These are phyloP conservation scores for Mortierella sp. DNA, from an alignment of 371 early-diverging fungal genomes.

Conservation along the genomic window DNA sequence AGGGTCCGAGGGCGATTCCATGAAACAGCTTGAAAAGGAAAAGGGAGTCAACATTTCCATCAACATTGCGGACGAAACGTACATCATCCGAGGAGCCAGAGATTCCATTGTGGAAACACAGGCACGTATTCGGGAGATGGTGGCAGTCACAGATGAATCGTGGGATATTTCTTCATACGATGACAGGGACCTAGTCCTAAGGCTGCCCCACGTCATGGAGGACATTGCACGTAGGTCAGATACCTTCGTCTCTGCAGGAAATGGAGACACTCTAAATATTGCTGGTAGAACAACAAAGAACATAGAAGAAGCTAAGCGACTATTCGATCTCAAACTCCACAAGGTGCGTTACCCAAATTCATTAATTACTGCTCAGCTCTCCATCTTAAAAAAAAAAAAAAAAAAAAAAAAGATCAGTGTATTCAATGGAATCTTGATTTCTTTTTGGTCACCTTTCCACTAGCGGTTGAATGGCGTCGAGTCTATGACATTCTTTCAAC, in stretches of 20 bases:
- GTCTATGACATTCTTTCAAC: slow-evolving; percentile 21
- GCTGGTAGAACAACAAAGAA: slow-evolving; percentile 31
- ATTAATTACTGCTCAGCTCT: neutral
- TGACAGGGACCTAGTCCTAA: slow-evolving; percentile 22
- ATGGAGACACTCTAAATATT: slow-evolving; percentile 24
- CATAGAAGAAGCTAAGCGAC: slow-evolving; percentile 51
- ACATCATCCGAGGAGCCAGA: slow-evolving; percentile 33
- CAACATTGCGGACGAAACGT: slow-evolving; percentile 50
- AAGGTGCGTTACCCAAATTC: slow-evolving; percentile 15
- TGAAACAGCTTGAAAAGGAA: slow-evolving; percentile 38
- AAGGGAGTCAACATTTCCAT: slow-evolving; percentile 45
- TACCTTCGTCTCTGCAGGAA: slow-evolving; percentile 39
- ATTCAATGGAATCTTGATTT: neutral
- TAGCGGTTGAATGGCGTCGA: slow-evolving; percentile 9
- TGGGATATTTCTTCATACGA: slow-evolving; percentile 49
- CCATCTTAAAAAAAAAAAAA: neutral
- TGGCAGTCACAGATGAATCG: slow-evolving; percentile 46
- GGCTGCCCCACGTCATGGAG: slow-evolving; percentile 27
- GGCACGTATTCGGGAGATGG: slow-evolving; percentile 32
- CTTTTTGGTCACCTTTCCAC: neutral
- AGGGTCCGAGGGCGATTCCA: slow-evolving; percentile 35
- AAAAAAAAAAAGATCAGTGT: neutral
- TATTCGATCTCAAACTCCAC: slow-evolving; percentile 43
- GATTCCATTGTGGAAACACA: slow-evolving; percentile 41
- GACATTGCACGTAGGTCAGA: slow-evolving; percentile 49